Percentiles rank a stretch among this genome's conserved stretches.
phyloP scores from a whole-genome alignment of 2,329 filamentous ascomycete genomes.

The Dothidotthia symphoricarpi region DNA sequence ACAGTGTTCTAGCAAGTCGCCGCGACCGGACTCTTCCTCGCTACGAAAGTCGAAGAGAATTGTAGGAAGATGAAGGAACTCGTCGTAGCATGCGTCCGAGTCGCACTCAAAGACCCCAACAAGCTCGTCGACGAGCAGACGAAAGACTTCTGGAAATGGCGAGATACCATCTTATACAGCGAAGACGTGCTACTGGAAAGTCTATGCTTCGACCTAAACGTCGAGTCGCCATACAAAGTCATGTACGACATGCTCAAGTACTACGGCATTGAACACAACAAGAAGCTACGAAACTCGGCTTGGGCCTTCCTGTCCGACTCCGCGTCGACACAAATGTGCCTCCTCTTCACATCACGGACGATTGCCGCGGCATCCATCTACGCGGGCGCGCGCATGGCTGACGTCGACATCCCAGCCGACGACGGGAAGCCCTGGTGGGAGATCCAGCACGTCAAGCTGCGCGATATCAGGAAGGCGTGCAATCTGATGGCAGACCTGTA shows the following conservation, averaged over 20 bases:
- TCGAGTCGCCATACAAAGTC: slow-evolving; percentile 82
- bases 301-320: slow-evolving; percentile 96
- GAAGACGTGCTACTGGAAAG: slow-evolving; percentile 91
- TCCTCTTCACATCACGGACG: slow-evolving; percentile 74
- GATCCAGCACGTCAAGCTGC: slow-evolving; percentile 67
- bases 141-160: slow-evolving; percentile 98
- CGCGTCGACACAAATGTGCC: slow-evolving; percentile 77
- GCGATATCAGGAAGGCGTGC: slow-evolving; percentile 69
- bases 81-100: slow-evolving; percentile 88
- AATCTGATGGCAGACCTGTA: slow-evolving; percentile 66
- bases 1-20: slow-evolving; percentile 64
- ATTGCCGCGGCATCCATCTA: slow-evolving; percentile 86
- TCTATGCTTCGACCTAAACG: slow-evolving; percentile 88
- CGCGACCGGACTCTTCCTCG: slow-evolving; percentile 86
- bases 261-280: slow-evolving; percentile 74
- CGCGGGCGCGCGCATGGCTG: slow-evolving; percentile 74
- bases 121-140: slow-evolving; percentile 92
- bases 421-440: slow-evolving; percentile 85
- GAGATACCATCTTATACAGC: slow-evolving; percentile 86
- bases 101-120: slow-evolving; percentile 90
- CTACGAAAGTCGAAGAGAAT: slow-evolving; percentile 96
- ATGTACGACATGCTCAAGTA: slow-evolving; percentile 78
- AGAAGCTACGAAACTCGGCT: slow-evolving; percentile 75
- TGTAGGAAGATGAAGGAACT: slow-evolving; percentile 94
- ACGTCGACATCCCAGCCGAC: slow-evolving; percentile 69